A percentile compares a stretch with the other conserved stretches of the same genome.
phyloP scores from a whole-genome alignment of 1,284 basidiomycete species.

The Polyporus tsugae region DNA sequence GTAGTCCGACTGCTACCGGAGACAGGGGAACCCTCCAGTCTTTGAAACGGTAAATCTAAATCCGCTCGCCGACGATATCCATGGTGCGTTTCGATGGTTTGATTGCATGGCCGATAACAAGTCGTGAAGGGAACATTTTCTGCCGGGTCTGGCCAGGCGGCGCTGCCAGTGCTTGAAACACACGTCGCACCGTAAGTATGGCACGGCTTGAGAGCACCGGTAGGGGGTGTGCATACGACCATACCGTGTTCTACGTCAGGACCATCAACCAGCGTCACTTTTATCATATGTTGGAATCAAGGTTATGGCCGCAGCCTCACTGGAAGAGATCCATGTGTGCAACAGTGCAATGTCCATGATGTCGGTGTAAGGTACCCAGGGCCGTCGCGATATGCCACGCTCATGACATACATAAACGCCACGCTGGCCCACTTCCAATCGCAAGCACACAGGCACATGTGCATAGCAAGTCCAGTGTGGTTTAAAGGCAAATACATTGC shows the following conservation, averaged over 20 bases:
- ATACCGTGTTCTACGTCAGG: background rate
- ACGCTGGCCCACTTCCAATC: background rate
- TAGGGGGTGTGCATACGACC: no score
- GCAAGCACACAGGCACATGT: background rate
- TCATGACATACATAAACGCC: no score
- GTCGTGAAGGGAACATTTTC: background rate
- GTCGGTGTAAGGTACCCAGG: background rate
- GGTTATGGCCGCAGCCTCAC: no score
- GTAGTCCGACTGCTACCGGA: no score
- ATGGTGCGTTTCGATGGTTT: background rate
- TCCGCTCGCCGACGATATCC: background rate
- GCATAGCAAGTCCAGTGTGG: background rate
- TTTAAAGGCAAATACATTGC: background rate
- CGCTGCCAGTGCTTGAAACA: background rate
- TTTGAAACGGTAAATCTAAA: background rate
- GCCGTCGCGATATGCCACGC: no score
- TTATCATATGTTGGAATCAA: no score
- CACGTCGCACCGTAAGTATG: background rate
- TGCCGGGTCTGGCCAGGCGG: background rate
- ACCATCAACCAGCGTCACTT: background rate
- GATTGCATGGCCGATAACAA: background rate
- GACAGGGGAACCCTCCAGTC: background rate
- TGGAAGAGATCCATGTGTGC: background rate
- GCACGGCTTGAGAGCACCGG: background rate
- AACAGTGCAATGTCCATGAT: background rate